Evolutionary conservation across 202 grass and related monocot genomes (phyloP), one percentile per base, ranked within the genome.

Genomic region (Schoenoplectus triqueter): DNA sequence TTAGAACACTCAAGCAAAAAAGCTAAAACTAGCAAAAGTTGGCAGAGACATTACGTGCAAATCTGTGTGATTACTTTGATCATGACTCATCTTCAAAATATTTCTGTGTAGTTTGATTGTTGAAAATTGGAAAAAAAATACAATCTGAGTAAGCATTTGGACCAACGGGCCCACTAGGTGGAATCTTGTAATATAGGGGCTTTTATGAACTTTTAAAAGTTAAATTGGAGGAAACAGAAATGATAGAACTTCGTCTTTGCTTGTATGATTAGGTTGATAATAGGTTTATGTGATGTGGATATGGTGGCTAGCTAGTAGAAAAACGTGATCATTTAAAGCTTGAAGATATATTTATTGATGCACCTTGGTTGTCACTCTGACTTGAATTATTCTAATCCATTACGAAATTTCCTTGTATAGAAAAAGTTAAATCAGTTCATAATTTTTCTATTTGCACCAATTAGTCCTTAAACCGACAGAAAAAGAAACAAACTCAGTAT

Each of bases 1-100:
- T 61, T 62, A 65, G 19, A 85, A 85, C 71, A 85, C 84, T 78
- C 50, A 66, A 76, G 41, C 56, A 81, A 81, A 66, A 66, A 81
- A 81, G 75, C 57, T 81, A 81, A 65, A 60, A 10, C 42, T 65
- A 63, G 57, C 56, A 19, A 81, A 81, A 81, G 78, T 81, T 65
- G 59, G 59, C 18, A 81, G 55, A 49, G 78, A 81, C 78, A 65
- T 81, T 50, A 65, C 59, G 11, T 80, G 56, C 6, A 31, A 31
- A 31, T 60, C 3, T 80, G 15, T 41, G 31, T 31, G 49, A 41
- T 78, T 57, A 51, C 9, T 51, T 22, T 57, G 2, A 40, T 78
- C 10, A 57, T 57, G 50, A 15, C 48, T 22, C 52, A 10, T 80
- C 13, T 63, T 57, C 31, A 80, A 80, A 63, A 59, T 3, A 42